phyloP scores from a whole-genome alignment of 2,329 filamentous ascomycete genomes.

The Calonectria pteridis region DNA sequence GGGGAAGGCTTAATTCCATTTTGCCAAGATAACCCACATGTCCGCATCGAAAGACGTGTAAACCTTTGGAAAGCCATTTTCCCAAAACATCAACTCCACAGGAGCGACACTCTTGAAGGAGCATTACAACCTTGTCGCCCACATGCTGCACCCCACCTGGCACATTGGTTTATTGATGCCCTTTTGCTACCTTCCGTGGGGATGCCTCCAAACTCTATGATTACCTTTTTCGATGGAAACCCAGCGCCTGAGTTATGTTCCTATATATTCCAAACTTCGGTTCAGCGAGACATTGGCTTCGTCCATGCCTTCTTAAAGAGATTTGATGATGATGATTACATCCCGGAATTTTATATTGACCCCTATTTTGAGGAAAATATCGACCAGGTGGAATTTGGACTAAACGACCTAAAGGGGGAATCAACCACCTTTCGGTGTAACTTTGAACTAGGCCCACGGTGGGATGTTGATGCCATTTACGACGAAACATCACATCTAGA shows the following conservation, averaged over 20 bases:
- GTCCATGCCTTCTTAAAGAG: neutral
- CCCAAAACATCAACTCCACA: neutral
- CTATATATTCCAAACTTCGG: neutral
- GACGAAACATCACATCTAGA: neutral
- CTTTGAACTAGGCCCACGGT: neutral
- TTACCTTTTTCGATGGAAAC: neutral
- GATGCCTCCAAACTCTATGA: neutral
- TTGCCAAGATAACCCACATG: conserved; percentile 15
- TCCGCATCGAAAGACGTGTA: conserved; percentile 26
- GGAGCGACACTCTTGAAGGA: conserved; percentile 40
- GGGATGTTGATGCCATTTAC: neutral
- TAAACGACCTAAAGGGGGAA: neutral
- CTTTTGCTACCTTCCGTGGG: neutral
- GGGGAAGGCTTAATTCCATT: conserved; percentile 16
- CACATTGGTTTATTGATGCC: neutral
- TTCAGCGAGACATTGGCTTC: neutral
- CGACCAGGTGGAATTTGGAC: neutral
- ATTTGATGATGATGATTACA: too few species aligned
- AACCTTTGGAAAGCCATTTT: conserved; percentile 1
- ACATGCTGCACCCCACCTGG: neutral
- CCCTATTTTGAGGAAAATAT: neutral
- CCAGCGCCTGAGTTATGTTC: neutral
- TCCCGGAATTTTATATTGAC: neutral
- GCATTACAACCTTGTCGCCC: conserved; percentile 23
- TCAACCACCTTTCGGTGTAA: too few species aligned